Evolutionary conservation across 129 eudicot species (phyloP).

Genomic region (Silybum marianum): DNA sequence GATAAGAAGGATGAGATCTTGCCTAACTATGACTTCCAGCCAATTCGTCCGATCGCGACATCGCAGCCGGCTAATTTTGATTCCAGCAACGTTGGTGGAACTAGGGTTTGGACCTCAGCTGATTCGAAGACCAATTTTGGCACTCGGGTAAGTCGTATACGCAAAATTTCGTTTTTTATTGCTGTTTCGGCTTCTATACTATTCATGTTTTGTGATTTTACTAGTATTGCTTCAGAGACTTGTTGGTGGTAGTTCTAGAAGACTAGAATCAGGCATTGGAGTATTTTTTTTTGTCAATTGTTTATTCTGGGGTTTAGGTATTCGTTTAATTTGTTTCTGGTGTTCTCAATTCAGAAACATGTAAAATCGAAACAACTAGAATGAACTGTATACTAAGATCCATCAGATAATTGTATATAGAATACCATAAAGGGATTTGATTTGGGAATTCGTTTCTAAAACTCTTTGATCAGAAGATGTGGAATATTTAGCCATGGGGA

Average conservation of each 20-base stretch:
- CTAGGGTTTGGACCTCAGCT: conserved; percentile 80
- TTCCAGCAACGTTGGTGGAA: conserved; percentile 36
- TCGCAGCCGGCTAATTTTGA: conserved; percentile 39
- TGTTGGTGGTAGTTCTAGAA: conserved; percentile 1
- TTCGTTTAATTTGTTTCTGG: conserved; percentile 46
- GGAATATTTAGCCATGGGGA: not conserved
- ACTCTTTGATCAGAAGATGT: conserved; percentile 20
- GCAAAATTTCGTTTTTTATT: not conserved
- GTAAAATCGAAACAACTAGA: not conserved
- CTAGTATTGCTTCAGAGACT: not conserved
- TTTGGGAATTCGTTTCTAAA: not conserved
- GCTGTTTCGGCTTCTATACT: not conserved
- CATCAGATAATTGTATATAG: not conserved
- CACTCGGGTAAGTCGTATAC: conserved; percentile 42
- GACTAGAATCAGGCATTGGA: not conserved
- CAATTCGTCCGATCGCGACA: conserved; percentile 54
- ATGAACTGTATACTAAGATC: not conserved
- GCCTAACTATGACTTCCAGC: conserved; percentile 90
- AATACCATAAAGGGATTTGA: not conserved
- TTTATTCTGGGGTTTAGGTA: not conserved
- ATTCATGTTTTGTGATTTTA: not conserved
- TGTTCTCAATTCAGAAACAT: not conserved
- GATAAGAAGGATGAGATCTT: conserved; percentile 65
- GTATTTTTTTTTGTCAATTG: not conserved
- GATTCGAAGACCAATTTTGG: conserved; percentile 60